A percentile compares a stretch with the other conserved stretches of the same genome.
phyloP scores from a whole-genome alignment of 169 alveolate species.

The Plasmodium gonderi region DNA sequence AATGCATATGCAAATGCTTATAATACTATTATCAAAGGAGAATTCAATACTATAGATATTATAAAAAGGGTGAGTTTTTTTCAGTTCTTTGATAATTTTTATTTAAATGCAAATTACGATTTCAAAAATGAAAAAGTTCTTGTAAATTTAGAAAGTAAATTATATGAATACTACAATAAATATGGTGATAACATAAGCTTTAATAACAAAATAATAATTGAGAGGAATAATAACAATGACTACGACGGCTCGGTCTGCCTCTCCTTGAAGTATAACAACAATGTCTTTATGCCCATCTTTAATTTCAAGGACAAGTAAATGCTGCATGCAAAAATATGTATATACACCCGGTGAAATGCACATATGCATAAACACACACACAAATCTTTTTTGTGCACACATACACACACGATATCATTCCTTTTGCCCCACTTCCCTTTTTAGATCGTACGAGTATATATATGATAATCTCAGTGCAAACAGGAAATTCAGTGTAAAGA shows the following conservation, averaged over 20 bases:
- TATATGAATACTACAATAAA: conserved; percentile 66
- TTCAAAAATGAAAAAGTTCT: conserved; percentile 65
- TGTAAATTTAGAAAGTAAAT: conserved; percentile 62
- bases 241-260: conserved; percentile 69
- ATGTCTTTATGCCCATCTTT: conserved; percentile 68
- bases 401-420: neutral
- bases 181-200: conserved; percentile 56
- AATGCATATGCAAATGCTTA: conserved; percentile 72
- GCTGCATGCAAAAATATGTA: neutral
- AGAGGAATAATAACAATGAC: conserved; percentile 36
- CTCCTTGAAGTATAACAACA: conserved; percentile 62
- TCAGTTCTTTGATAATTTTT: conserved; percentile 70
- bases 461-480: conserved; percentile 46
- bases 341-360: neutral
- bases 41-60: conserved; percentile 54
- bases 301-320: conserved; percentile 73
- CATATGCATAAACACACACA: neutral
- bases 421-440: neutral
- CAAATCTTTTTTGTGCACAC: neutral
- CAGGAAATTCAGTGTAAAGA: conserved; percentile 55
- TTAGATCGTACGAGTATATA: conserved; percentile 38
- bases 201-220: conserved; percentile 49
- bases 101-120: conserved; percentile 66
- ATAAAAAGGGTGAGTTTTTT: conserved; percentile 64
- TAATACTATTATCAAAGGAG: conserved; percentile 67